Base-by-base conservation (phyloP, 2,329 filamentous ascomycete genomes). In the Cadophora gregata region DNA sequence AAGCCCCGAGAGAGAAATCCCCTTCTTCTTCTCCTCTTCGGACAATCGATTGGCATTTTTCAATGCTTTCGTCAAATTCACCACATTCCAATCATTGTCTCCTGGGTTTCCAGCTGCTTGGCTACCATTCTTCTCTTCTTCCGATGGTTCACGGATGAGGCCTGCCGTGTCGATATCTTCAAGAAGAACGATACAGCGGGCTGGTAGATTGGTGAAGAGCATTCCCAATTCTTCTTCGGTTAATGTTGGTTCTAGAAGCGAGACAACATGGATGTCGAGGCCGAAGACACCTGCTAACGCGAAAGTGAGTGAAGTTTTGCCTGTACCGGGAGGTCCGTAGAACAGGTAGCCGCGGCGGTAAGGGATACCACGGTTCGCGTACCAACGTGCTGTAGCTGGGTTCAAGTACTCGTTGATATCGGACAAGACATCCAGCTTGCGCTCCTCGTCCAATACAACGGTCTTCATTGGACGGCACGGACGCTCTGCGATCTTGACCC, bases 401-500 rank as follows among this genome's bases (percentile, higher is more conserved):
- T 93, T 87, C 0, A 96, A 81, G 70, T 93, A 95, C 72, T 93
- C 91, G 71, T 92, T 91, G 73, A 95, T 89, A 72, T 96, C 92
- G 29, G 81, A 80, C 10, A 94, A 79, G 3, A 95, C 82, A 36
- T 83, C 82, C 1, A 84, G 80, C 78, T 94, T 95, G 74, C 92
- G 85, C 55, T 82, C 77, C 9, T 83, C 80, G 69, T 93, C 90
- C 4, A 96, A 82, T 1, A 93, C 88, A 0, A 96, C 91, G 0
- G 92, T 95, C 59, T 84, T 83, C 81, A 95, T 90, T 0, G 90
- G 89, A 19, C 91, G 81, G 7, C 89, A 87, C 0, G 91, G 90
- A 1, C 91, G 81, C 31, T 86, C 82, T 0, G 86, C 85, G 27
- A 89, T 85, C 68, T 84, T 80, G 47, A 82, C 79, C 87, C 87